Conservation (phyloP, 257 asterid genomes). For the Vinca minor region DNA sequence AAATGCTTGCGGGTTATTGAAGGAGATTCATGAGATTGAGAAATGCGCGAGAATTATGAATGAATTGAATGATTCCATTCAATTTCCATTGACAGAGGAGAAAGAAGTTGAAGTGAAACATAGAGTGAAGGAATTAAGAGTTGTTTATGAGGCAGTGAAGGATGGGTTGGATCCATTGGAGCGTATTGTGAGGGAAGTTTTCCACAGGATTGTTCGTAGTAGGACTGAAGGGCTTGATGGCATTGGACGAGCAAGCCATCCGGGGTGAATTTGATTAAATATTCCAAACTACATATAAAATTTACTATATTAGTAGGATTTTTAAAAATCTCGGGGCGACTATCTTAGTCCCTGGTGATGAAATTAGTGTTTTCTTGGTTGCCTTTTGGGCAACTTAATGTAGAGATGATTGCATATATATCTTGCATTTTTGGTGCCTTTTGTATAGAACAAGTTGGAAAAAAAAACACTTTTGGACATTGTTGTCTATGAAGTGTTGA, state of each 20-base stretch:
- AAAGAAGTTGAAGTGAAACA: constrained; percentile 61
- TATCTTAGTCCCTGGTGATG: no score
- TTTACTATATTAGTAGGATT: no score
- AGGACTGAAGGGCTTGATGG: constrained; percentile 62
- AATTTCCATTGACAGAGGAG: constrained; percentile 55
- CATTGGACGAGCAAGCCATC: constrained; percentile 23
- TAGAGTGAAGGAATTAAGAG: constrained; percentile 50
- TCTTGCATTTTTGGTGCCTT: constrained; percentile 21
- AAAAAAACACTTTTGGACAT: not conserved
- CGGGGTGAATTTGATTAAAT: no score
- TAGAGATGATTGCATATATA: constrained; percentile 21
- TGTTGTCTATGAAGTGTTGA: constrained; percentile 14
- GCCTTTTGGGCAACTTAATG: constrained; percentile 20
- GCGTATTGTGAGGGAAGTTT: constrained; percentile 68
- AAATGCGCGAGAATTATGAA: constrained; percentile 47
- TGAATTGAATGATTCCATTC: constrained; percentile 45
- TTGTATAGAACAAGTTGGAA: constrained; percentile 19
- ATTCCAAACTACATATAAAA: constrained; percentile 24
- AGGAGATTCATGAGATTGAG: constrained; percentile 77
- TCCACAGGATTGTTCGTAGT: constrained; percentile 65
- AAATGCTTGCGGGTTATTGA: constrained; percentile 65
- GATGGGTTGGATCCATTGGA: constrained; percentile 78
- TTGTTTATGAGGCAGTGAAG: constrained; percentile 43
- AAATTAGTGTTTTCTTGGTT: constrained; percentile 14
- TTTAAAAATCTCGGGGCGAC: no score